These are phyloP conservation scores for Candida saitoana DNA, from an alignment of 805 yeast species.

Conservation along the genomic window DNA sequence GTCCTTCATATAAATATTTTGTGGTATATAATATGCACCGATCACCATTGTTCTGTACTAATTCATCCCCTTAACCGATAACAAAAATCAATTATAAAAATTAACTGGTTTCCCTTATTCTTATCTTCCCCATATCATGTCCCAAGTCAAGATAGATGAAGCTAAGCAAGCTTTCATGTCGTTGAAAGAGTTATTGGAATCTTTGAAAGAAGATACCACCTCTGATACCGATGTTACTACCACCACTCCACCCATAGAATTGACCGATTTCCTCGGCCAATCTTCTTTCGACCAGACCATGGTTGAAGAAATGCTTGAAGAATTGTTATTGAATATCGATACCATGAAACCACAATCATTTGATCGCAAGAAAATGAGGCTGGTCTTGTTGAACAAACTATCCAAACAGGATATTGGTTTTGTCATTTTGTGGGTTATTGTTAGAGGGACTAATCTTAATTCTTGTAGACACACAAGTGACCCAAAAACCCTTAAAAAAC, in stretches of 20 bases:
- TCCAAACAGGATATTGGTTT: neutral
- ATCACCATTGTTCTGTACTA: too few relatives aligned
- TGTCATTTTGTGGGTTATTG: neutral
- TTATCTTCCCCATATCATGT: too few relatives aligned
- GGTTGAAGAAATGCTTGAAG: neutral
- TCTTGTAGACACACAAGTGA: neutral
- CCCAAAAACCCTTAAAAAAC: neutral
- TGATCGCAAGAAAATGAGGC: neutral
- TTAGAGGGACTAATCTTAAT: neutral
- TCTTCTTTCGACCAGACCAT: neutral
- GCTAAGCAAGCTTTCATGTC: neutral
- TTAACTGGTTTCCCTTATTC: too few relatives aligned
- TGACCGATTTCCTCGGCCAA: neutral
- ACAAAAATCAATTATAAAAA: too few relatives aligned
- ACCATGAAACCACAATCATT: neutral
- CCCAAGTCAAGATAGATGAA: neutral
- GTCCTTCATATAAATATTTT: too few relatives aligned
- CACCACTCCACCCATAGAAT: neutral
- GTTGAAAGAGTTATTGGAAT: neutral
- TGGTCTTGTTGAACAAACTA: neutral
- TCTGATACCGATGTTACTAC: neutral
- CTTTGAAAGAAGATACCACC: neutral
- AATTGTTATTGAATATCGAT: neutral
- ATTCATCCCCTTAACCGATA: too few relatives aligned
- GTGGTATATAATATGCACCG: too few relatives aligned